Evolutionary conservation across 495 filamentous ascomycete genomes (phyloP).

Genomic region (Aspergillus haitiensis): DNA sequence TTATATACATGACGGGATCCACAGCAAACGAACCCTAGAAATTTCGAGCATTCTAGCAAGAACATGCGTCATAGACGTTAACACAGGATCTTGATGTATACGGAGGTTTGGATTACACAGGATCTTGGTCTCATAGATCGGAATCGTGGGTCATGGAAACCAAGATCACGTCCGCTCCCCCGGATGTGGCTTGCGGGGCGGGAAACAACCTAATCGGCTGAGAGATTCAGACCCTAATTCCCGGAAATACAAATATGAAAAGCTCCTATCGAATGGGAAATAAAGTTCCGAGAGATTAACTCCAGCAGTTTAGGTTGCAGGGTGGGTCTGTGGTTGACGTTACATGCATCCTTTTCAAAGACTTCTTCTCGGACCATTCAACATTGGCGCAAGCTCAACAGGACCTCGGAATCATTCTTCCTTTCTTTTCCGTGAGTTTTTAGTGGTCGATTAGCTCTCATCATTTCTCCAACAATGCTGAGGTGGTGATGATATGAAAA

Average conservation of each 20-base stretch:
- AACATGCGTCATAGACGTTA: no score
- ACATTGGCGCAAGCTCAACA: neutral
- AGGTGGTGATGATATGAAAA: no score
- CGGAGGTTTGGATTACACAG: neutral
- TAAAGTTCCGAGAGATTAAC: neutral
- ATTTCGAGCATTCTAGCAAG: no score
- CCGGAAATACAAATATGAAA: neutral
- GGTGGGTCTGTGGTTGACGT: neutral
- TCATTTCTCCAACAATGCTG: no score
- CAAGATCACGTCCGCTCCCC: neutral
- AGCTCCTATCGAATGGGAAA: neutral
- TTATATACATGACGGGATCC: no score
- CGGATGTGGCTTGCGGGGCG: neutral
- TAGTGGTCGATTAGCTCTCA: no score
- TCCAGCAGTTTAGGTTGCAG: no score
- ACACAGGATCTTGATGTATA: no score
- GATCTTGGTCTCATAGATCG: neutral
- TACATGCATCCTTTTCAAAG: neutral
- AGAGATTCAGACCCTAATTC: neutral
- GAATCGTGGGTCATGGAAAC: neutral
- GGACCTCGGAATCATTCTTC: no score
- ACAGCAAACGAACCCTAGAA: no score
- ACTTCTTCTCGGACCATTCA: neutral
- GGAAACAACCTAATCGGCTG: slow-evolving; percentile 1
- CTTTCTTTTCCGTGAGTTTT: no score